Conservation (phyloP, 2,329 filamentous ascomycete genomes). For the Peltaster fructicola region DNA sequence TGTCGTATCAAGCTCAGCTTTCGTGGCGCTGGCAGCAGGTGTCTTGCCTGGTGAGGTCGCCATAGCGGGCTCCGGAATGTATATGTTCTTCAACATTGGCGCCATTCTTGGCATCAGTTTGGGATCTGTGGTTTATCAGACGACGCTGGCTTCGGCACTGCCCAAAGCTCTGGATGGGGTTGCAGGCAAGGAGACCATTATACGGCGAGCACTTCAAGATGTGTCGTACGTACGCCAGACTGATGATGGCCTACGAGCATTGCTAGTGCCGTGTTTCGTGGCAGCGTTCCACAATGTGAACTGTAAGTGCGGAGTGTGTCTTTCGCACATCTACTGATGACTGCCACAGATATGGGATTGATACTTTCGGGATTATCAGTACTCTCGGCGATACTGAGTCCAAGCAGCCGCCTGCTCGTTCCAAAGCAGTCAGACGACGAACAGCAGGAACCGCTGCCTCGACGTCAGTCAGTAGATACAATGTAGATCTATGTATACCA, state of each 20-base stretch:
- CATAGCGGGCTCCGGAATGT: conserved; percentile 32
- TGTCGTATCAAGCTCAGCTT: conserved; percentile 27
- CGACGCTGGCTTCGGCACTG: conserved; percentile 19
- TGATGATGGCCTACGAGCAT: conserved; percentile 6
- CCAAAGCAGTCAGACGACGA: no score
- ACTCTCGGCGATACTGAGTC: no score
- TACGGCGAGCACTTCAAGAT: conserved; percentile 22
- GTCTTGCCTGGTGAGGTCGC: conserved; percentile 30
- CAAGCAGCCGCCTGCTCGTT: no score
- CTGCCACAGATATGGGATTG: no score
- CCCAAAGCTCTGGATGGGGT: conserved; percentile 14
- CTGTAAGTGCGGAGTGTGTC: conserved; percentile 10
- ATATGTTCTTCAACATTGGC: conserved; percentile 28
- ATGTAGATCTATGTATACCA: conserved; percentile 9
- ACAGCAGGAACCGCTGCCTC: no score
- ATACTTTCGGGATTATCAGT: no score
- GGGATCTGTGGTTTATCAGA: conserved; percentile 22
- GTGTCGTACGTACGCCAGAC: conserved; percentile 22
- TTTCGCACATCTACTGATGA: no score
- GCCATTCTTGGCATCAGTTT: conserved; percentile 23
- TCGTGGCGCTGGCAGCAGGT: conserved; percentile 32
- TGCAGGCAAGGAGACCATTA: conserved; percentile 21
- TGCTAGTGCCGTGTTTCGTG: conserved; percentile 13
- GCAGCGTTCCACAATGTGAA: conserved; percentile 12
- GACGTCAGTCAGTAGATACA: no score